These are phyloP conservation scores for Buxus sempervirens DNA, from an alignment of 164 flowering plant genomes.

Conservation along the genomic window DNA sequence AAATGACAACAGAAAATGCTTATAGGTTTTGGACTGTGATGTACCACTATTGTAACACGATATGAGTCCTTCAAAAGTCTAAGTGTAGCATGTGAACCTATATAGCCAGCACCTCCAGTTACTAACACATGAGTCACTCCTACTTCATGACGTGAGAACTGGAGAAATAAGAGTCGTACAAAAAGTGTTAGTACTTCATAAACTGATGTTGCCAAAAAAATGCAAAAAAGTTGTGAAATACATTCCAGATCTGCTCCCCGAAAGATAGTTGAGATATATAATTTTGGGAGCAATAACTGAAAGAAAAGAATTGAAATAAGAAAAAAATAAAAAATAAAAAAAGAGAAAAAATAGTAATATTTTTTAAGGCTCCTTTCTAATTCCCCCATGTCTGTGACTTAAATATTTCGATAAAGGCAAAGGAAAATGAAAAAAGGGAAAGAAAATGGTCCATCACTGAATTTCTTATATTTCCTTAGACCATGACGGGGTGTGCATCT, in stretches of 20 bases:
- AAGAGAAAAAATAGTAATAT: too few relatives aligned
- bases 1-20: neutral
- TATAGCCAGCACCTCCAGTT: slow-evolving; percentile 97
- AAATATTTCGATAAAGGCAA: too few relatives aligned
- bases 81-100: slow-evolving; percentile 93
- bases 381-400: neutral
- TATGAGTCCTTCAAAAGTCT: slow-evolving; percentile 78
- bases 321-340: too few relatives aligned
- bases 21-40: slow-evolving; percentile 1
- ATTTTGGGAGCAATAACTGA: too few relatives aligned
- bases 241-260: neutral
- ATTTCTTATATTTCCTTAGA: too few relatives aligned
- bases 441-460: too few relatives aligned
- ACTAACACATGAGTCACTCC: slow-evolving; percentile 92
- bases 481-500: too few relatives aligned
- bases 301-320: too few relatives aligned
- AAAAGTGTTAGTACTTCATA: neutral
- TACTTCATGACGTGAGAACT: slow-evolving; percentile 73
- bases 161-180: neutral
- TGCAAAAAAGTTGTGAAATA: neutral
- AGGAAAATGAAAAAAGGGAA: too few relatives aligned
- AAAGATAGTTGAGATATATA: too few relatives aligned
- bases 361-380: neutral
- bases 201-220: neutral
- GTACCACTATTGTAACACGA: slow-evolving; percentile 92